Conservation (phyloP, 139 green algal species). For the Chlamydomonas urium region DNA sequence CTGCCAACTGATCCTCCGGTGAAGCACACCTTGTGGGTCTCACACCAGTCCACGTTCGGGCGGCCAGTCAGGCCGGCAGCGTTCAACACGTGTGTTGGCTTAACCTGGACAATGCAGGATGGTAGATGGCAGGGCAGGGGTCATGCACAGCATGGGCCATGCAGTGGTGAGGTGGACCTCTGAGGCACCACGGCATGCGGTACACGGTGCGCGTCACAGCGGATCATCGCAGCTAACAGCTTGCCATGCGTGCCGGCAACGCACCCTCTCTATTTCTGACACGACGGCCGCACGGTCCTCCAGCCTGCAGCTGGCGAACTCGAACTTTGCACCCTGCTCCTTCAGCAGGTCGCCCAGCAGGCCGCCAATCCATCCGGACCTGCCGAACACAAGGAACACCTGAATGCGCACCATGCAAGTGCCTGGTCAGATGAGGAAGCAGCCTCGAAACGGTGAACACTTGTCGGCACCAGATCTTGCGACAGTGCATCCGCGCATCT, state of each 20-base stretch:
- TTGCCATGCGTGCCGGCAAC: conserved; percentile 10
- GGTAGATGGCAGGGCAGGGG: neutral
- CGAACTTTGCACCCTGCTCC: conserved; percentile 71
- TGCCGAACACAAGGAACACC: conserved; percentile 87
- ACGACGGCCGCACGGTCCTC: conserved; percentile 81
- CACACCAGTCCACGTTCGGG: conserved; percentile 98
- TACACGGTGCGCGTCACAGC: too few relatives aligned
- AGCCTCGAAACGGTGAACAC: too few relatives aligned
- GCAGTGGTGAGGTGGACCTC: too few relatives aligned
- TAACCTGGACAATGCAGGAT: conserved; percentile 50
- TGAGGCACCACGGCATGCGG: too few relatives aligned
- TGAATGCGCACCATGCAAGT: too few relatives aligned
- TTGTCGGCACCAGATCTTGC: too few relatives aligned
- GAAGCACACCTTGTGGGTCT: conserved; percentile 87
- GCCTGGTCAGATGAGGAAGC: too few relatives aligned
- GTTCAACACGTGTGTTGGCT: conserved; percentile 94
- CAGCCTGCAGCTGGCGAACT: conserved; percentile 78
- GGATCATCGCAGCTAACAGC: neutral
- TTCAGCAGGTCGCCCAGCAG: conserved; percentile 76
- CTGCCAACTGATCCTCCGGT: too few relatives aligned
- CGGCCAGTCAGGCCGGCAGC: conserved; percentile 90
- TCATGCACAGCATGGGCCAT: conserved; percentile 1
- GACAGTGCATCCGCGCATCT: too few relatives aligned
- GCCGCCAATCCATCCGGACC: conserved; percentile 84
- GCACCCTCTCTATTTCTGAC: conserved; percentile 82